Base-by-base conservation (phyloP, 2,329 filamentous ascomycete species). In the Sclerotinia sclerotiorum region DNA sequence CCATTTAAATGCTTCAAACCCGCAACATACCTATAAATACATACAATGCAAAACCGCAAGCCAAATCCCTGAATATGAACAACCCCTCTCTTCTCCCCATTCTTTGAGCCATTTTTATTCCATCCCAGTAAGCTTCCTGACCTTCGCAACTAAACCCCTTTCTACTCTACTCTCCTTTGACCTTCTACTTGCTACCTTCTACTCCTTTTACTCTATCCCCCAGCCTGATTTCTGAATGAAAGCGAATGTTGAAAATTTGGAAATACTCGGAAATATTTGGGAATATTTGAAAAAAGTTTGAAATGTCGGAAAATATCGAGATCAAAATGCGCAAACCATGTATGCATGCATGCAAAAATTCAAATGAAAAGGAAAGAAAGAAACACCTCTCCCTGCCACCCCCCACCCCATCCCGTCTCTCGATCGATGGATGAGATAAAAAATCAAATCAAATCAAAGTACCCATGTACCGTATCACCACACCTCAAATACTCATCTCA, bases 1-100 rank as follows among this genome's bases (percentile, higher is more conserved):
- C 55, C 29, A 67, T 49, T 68, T 6, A 65, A 65, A 44, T 65
- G 35, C 63, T 35, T 46, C 27, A 46, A 58, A 15, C 32, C 52
- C 49, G 57, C 21, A 68, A 62, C 56, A 48, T 68, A 35, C 35
- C 35, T 35, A 57, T 65, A 57, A 70, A 27, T 62, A 68, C 69
- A 69, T 51, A n/a, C 44, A 46, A 62, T 54, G n/a, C 29, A 63
- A 63, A 63, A 27, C 21, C 54, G 27, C 35, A 39, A 32, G 11
- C 35, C 35, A 10, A 35, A 35, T 35, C 13, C 24, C 32, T 35
- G 32, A 27, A 44, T 67, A 67, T 63, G 56, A 39, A 67, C 65
- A 67, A 67, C 48, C 56, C 15, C 29, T 48, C 19, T n/a, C 24
- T 13, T 2, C 5, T n/a, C 35, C 8, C 4, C 7, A n/a, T 3